Evolutionary conservation across 768 basidiomycete species (phyloP), one percentile per base, ranked within the genome.

Genomic region (Hygrocybe punicea): DNA sequence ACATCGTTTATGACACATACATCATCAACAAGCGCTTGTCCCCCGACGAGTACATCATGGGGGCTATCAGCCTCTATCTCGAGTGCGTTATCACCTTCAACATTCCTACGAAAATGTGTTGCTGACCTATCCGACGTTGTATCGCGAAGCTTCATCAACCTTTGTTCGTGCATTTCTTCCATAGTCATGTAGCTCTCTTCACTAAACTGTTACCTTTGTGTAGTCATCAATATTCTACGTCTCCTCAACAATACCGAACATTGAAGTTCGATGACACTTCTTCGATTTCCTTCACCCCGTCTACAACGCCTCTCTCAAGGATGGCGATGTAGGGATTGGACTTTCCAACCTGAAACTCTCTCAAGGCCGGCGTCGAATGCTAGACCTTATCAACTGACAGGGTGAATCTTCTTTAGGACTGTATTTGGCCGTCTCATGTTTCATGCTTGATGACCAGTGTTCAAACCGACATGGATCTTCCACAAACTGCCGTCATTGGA

Each of bases 1-100:
- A 94, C 67, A 79, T 96, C 62, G 84, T 94, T 63, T 94, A 87
- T 66, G 93, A 95, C 71, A 98, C 96, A 2, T 93, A 89, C 70
- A 69, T 84, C 60, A 95, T 98, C 78, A 93, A 91, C 74, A 86
- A 85, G 64, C 84, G 85, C 58, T 76, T 97, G 17, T 91, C 89
- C 1, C 92, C 93, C 3, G 97, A 99, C 62, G 97, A 99, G 70
- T 93, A 83, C 70, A 93, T 97, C 62, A 76, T 97, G 76, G 96
- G 87, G 35, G 81, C 92, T n/a, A 87, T 98, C 66, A 87, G 85
- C 62, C 83, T 98, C n/a, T 98, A 98, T 74, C 85, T 98, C 55
- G 96, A 98, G 84, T 89, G 73, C 63, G 85, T 85, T 10, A 16
- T 39, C 58, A 17, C 47, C 23, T 52, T 35, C 3, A 51, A 3